Base-by-base conservation (phyloP, 805 yeast species). In the Huiozyma sinensis region DNA sequence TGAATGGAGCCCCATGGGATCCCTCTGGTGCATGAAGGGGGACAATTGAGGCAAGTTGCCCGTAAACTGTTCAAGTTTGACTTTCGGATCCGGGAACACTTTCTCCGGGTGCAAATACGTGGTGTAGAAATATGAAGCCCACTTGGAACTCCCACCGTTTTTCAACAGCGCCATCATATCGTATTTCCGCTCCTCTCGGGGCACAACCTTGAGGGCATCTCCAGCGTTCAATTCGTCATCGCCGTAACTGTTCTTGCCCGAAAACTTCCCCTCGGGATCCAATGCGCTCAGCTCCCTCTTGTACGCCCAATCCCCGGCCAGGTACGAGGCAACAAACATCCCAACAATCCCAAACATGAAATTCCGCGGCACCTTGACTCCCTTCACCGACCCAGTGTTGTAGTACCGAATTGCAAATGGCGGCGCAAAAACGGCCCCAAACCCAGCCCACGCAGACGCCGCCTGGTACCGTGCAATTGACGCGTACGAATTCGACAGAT, bases 71-170 rank as follows among this genome's bases (percentile, higher is more conserved):
- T 64, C 58, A 32, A 68, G 57, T 49, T 61, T 51, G 0, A 55
- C 53, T 52, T 70, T 63, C 6, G 88, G 88, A 53, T 81, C 81
- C 44, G 72, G 73, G 50, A 81, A 60, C 34, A 73, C 65, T 40
- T 68, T 67, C 17, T 67, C 68, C 0, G 81, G 77, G 50, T 80
- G 73, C 12, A 67, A 66, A 34, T 69, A 64, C 0, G 83, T 71
- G 46, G 68, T 59, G 40, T 67, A 63, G 56, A 73, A 81, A 57
- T 81, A 81, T 27, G 69, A 53, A 36, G 72, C 64, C 78, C 79
- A 75, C 54, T 56, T 63, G 1, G 67, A 53, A 5, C 70, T 56
- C 37, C 63, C 60, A 0, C 60, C 62, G 8, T 61, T 59, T 29
- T 57, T 55, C 13, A 69, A 46, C 24, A 66, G 44, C 10, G 54